A percentile compares a stretch with the other conserved stretches of the same genome.
Conservation (phyloP, 1,139 yeast species). For the Blastobotrys capitulatus region DNA sequence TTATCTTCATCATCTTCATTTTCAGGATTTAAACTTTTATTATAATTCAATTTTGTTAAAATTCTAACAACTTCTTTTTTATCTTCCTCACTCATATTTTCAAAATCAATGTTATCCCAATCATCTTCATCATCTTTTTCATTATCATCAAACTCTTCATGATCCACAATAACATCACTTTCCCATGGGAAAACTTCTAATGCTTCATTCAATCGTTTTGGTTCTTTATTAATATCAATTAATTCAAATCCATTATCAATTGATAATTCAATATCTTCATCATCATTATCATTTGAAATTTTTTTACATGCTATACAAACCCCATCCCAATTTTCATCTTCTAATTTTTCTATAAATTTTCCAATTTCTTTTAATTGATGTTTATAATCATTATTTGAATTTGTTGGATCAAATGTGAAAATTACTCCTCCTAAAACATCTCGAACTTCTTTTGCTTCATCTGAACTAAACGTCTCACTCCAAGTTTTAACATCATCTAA, state of each 20-base stretch:
- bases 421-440: slow-evolving; percentile 38
- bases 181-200: slow-evolving; percentile 27
- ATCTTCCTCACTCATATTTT: slow-evolving; percentile 11
- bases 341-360: slow-evolving; percentile 19
- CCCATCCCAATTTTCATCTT: slow-evolving; percentile 29
- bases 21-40: slow-evolving; percentile 12
- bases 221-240: slow-evolving; percentile 15
- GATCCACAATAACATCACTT: slow-evolving; percentile 2
- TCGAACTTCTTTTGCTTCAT: slow-evolving; percentile 38
- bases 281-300: not conserved
- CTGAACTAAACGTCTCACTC: slow-evolving; percentile 34
- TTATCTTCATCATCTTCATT: slow-evolving; percentile 14
- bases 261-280: slow-evolving; percentile 17
- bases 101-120: slow-evolving; percentile 12
- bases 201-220: slow-evolving; percentile 24
- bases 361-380: slow-evolving; percentile 17
- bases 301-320: slow-evolving; percentile 22
- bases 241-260: slow-evolving; percentile 29
- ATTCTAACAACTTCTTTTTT: slow-evolving; percentile 10
- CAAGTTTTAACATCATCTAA: slow-evolving; percentile 26
- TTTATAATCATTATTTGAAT: not conserved
- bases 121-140: slow-evolving; percentile 12
- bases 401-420: slow-evolving; percentile 29
- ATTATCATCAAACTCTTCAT: not conserved
- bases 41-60: slow-evolving; percentile 14